These are phyloP conservation scores for Cetradonia linearis DNA, from an alignment of 495 filamentous ascomycete species.

Conservation along the genomic window DNA sequence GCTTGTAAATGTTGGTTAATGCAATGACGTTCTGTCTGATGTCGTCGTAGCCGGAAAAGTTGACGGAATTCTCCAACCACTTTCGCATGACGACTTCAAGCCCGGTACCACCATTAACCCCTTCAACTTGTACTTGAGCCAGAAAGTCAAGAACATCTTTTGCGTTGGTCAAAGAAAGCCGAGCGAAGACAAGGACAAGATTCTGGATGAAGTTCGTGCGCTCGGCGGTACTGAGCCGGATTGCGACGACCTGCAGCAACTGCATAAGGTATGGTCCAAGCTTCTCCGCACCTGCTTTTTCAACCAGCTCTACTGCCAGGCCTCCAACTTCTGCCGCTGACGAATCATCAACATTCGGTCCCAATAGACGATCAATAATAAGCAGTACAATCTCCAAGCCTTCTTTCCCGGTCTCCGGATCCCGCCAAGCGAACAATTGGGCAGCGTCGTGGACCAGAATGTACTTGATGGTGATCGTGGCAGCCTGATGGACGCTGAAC, in stretches of 20 bases:
- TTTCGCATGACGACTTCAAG: slow-evolving; percentile 81
- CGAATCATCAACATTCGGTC: slow-evolving; percentile 71
- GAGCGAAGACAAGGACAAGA: slow-evolving; percentile 87
- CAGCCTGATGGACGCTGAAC: slow-evolving; percentile 59
- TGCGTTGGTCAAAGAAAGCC: slow-evolving; percentile 71
- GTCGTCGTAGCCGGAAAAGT: slow-evolving; percentile 92
- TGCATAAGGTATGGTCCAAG: slow-evolving; percentile 83
- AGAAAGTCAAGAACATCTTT: slow-evolving; percentile 89
- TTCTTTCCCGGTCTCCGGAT: slow-evolving; percentile 58
- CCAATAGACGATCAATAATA: slow-evolving; percentile 88
- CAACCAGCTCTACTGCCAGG: slow-evolving; percentile 86
- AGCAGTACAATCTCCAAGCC: slow-evolving; percentile 81
- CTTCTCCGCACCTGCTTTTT: slow-evolving; percentile 79
- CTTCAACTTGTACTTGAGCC: slow-evolving; percentile 64
- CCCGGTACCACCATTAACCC: slow-evolving; percentile 51
- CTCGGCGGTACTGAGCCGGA: slow-evolving; percentile 66
- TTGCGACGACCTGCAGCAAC: slow-evolving; percentile 85
- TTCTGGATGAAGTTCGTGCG: slow-evolving; percentile 82
- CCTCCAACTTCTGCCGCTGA: slow-evolving; percentile 94
- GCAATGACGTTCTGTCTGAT: slow-evolving; percentile 94
- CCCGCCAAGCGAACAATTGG: slow-evolving; percentile 75
- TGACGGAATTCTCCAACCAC: slow-evolving; percentile 94
- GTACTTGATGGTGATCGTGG: slow-evolving; percentile 75
- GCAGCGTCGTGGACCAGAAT: slow-evolving; percentile 79
- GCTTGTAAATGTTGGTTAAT: slow-evolving; percentile 73